Base-by-base conservation (phyloP, 768 basidiomycete genomes). In the Leccinum disarticulatum region DNA sequence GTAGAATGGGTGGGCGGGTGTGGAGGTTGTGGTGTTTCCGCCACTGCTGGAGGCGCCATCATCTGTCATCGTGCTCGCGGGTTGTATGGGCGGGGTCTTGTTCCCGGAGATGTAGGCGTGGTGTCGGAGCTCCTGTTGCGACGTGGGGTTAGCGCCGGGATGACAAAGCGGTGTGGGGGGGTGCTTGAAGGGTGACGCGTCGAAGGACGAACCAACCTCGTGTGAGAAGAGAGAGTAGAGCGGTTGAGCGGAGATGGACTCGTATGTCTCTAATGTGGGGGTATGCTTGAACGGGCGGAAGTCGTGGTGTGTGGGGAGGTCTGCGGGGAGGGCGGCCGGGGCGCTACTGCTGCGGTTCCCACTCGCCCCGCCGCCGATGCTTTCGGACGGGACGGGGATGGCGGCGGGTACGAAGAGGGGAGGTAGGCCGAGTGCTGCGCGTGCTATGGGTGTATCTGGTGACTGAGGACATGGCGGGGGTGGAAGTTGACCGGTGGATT, bases 351-450 rank as follows among this genome's bases (percentile, higher is more conserved):
- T 58, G 49, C 22, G 27, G 1, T 28, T 4, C 41, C 35, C 11
- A 19, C 8, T 33, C 41, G 41, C n/a, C 38, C n/a, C n/a, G n/a
- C 38, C 38, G n/a, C 41, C 41, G 49, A 36, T 15, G 15, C 3
- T 15, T 15, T 61, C 68, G 0, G 52, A 10, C 25, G 67, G 54
- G 9, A 59, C 60, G 50, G 62, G 61, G 27, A 73, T 61, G 36
- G 67, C 64, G 53, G 66, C 64, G 27, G 86, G 83, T 31, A 80
- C 73, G 68, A 87, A 87, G 17, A 82, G 71, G 0, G 80, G 81
- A 0, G 82, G 79, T 0, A 87, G 76, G 35, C 78, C 77, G 22
- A 83, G 67, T 0, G 80, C 75, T 11, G 70, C 61, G 9, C 86
- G 81, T 38, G 77, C 76, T n/a, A 58, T 64, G 2, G 77, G 74